phyloP scores from a whole-genome alignment of 129 eudicot species.

The Saposhnikovia divaricata region DNA sequence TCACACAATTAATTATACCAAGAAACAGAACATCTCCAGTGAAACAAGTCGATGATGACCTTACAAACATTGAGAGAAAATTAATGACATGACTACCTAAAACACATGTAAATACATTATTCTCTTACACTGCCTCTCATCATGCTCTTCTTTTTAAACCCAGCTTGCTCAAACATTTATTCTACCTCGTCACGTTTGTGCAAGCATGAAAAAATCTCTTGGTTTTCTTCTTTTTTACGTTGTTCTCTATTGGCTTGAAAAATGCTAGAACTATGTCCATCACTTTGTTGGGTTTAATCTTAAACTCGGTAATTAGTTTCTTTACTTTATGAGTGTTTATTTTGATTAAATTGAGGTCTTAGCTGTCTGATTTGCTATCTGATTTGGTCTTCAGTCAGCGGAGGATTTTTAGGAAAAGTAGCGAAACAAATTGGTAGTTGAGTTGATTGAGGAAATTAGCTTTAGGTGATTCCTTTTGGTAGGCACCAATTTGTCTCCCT shows the following conservation, averaged over 20 bases:
- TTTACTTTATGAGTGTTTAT: too few species aligned
- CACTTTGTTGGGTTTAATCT: too few species aligned
- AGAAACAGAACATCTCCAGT: not conserved
- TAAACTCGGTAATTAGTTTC: too few species aligned
- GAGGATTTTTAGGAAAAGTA: too few species aligned
- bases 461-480: too few species aligned
- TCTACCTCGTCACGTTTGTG: conserved; percentile 3
- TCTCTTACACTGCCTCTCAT: not conserved
- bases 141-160: not conserved
- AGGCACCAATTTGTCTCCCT: too few species aligned
- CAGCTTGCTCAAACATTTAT: conserved; percentile 2
- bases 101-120: conserved; percentile 3
- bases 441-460: too few species aligned
- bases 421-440: too few species aligned
- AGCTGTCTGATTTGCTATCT: too few species aligned
- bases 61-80: not conserved
- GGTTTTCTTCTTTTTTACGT: too few species aligned
- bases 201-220: not conserved
- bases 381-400: too few species aligned
- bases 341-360: too few species aligned
- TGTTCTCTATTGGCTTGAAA: not conserved
- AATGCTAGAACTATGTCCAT: not conserved
- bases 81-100: not conserved
- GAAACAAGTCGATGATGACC: not conserved
- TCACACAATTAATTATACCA: not conserved